A percentile compares a stretch with the other conserved stretches of the same genome.
These are phyloP conservation scores for Aureobasidium sp. DNA, from an alignment of 2,329 filamentous ascomycete genomes.

Conservation along the genomic window DNA sequence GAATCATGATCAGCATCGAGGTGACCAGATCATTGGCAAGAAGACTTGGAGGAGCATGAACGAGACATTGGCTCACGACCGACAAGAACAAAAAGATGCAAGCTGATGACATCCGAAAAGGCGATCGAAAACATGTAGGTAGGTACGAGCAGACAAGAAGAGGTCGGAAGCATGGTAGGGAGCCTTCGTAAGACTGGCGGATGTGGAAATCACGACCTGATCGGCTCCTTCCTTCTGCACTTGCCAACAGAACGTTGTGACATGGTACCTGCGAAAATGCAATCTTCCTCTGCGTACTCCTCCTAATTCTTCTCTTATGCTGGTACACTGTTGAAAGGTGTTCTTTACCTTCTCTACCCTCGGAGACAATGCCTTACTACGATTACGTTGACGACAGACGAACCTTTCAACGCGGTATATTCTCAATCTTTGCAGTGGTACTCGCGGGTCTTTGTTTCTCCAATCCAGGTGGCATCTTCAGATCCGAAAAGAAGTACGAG, in stretches of 20 bases:
- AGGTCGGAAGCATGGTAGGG: too few relatives aligned
- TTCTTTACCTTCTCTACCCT: background rate
- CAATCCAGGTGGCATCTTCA: conserved; percentile 39
- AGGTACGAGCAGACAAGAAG: background rate
- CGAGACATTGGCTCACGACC: background rate
- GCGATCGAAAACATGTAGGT: background rate
- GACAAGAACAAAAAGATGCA: background rate
- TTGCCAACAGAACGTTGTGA: background rate
- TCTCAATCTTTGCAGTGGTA: conserved; percentile 32
- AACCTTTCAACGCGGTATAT: conserved; percentile 36
- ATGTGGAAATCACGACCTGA: conserved; percentile 1
- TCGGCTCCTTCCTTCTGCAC: background rate
- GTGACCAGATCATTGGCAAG: background rate
- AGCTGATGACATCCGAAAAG: background rate
- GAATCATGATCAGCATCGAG: background rate
- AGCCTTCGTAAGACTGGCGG: background rate
- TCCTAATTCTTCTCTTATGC: conserved; percentile 3
- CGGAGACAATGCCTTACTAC: conserved; percentile 28
- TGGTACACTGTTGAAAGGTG: background rate
- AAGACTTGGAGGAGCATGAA: background rate
- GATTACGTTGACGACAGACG: conserved; percentile 34
- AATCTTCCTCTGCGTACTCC: background rate
- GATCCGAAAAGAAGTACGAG: conserved; percentile 31
- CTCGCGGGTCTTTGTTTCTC: conserved; percentile 39
- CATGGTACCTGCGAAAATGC: background rate